Evolutionary conservation across 179 eudicot species (phyloP), one percentile per base, ranked within the genome.

Genomic region (Silene coronaria): DNA sequence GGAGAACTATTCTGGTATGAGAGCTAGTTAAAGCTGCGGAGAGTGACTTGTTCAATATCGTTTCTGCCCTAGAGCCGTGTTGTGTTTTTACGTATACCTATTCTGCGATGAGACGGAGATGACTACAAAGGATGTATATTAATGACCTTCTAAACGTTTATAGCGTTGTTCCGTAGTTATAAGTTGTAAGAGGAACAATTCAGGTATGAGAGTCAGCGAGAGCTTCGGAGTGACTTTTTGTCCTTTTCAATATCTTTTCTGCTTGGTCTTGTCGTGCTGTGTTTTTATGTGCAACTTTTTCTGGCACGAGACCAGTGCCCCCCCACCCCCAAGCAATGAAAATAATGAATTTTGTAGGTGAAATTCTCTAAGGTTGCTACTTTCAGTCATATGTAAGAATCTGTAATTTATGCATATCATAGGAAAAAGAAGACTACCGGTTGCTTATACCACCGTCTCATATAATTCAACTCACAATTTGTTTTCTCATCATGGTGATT

Each of bases 21-120:
- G 78, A 78, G 59, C 36, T 10, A 12, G 42, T 14, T 78, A 55
- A 71, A 28, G 65, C 68, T 36, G 32, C 67, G 2, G 7, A 16
- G 34, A 16, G 34, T 16, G 13, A 34, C 21, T 59, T 7, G 34
- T 45, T 63, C 23, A 0, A 23, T 36, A 9, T 62, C 59, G 23
- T 26, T 27, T 71, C 1, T 26, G 27, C 14, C 14, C n/a, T n/a
- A 28, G 24, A 21, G 69, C 64, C 12, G 2, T 38, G 45, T 38
- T 38, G 45, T 38, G 45, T 38, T 38, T 34, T 38, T 38, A 38
- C 11, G 45, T 7, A 38, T 7, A 38, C 10, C 12, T 38, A 38
- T 38, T 38, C 45, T 9, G 45, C 45, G 7, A 38, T 38, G 45
- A 38, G 45, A 7, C 2, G 45, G 45, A 38, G 45, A 38, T 1